phyloP scores from a whole-genome alignment of 495 filamentous ascomycete genomes.

The Aspergillus steynii region DNA sequence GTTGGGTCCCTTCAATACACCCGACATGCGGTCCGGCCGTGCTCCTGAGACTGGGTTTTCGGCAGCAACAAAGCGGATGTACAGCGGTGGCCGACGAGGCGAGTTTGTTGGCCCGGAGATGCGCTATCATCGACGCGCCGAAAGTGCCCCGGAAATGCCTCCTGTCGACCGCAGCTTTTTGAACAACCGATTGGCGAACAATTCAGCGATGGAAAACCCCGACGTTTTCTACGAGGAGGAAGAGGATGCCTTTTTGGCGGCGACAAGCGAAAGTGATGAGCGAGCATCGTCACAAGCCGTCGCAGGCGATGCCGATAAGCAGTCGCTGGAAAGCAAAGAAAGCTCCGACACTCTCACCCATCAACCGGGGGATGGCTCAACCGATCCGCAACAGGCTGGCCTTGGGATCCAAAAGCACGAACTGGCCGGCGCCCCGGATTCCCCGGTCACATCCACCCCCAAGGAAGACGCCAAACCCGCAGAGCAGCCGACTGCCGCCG shows the following conservation, averaged over 20 bases:
- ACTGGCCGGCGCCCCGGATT: background rate
- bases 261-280: conserved; percentile 30
- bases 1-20: conserved; percentile 89
- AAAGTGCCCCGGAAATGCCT: conserved; percentile 88
- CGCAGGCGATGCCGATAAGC: conserved; percentile 23
- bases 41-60: conserved; percentile 58
- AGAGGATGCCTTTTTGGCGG: conserved; percentile 65
- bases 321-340: conserved; percentile 39
- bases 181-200: conserved; percentile 65
- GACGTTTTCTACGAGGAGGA: conserved; percentile 98
- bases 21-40: conserved; percentile 46
- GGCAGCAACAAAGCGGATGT: conserved; percentile 72
- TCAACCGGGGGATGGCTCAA: conserved; percentile 27
- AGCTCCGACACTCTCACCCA: conserved; percentile 42
- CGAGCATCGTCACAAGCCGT: conserved; percentile 2
- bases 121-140: conserved; percentile 87
- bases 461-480: conserved; percentile 6
- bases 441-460: background rate
- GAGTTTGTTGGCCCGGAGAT: conserved; percentile 79
- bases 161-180: conserved; percentile 72
- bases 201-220: conserved; percentile 65
- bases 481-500: conserved; percentile 8
- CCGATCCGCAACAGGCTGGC: conserved; percentile 34
- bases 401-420: conserved; percentile 51
- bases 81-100: conserved; percentile 75